Evolutionary conservation across 495 filamentous ascomycete genomes (phyloP).

Genomic region (Amniculicola lignicola): DNA sequence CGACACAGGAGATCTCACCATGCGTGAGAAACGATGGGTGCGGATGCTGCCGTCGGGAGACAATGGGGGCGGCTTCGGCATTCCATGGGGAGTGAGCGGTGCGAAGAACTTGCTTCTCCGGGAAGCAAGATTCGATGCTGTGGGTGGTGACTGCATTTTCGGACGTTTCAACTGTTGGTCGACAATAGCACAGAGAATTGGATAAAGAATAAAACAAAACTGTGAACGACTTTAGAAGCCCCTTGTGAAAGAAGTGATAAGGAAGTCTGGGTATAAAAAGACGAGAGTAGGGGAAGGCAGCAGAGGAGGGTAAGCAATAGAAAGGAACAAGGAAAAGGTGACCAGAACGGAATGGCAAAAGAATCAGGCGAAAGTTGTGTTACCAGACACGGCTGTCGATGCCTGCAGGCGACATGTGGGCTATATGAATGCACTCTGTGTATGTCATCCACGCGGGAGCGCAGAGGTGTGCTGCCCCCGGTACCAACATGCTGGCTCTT

Average conservation of each 20-base stretch:
- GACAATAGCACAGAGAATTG: background rate
- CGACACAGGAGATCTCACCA: background rate
- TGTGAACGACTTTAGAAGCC: background rate
- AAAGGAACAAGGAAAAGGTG: conserved; percentile 10
- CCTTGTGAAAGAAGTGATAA: background rate
- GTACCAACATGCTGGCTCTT: background rate
- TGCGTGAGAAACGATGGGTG: conserved; percentile 17
- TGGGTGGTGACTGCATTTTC: background rate
- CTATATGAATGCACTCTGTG: conserved; percentile 5
- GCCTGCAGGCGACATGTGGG: conserved; percentile 19
- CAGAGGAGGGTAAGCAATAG: background rate
- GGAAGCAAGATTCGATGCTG: background rate
- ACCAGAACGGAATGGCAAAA: background rate
- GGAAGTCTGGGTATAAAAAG: background rate
- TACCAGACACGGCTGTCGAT: conserved; percentile 9
- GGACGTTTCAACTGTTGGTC: conserved; percentile 7
- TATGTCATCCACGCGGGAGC: background rate
- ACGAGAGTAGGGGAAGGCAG: background rate
- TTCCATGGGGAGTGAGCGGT: conserved; percentile 22
- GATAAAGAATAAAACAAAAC: background rate
- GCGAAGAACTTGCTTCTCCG: conserved; percentile 18
- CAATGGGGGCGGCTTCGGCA: conserved; percentile 26
- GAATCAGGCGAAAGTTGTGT: conserved; percentile 1
- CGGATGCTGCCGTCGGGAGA: conserved; percentile 22
- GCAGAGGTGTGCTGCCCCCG: background rate